Percentiles rank a stretch among this genome's conserved stretches.
Evolutionary conservation across 306 rosid species (phyloP).

Genomic region (Glycine latifolia): DNA sequence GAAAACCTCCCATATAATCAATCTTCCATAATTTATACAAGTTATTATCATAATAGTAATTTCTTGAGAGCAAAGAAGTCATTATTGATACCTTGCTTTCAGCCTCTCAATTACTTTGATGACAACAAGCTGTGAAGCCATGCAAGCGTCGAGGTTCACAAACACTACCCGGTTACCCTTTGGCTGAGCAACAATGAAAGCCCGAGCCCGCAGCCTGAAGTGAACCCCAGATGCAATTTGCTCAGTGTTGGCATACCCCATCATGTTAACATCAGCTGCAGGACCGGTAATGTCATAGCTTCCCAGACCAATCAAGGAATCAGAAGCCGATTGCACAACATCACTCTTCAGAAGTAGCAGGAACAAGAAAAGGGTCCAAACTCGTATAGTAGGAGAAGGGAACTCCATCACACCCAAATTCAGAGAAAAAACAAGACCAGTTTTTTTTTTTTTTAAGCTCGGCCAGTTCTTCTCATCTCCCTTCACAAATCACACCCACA

Average conservation of each 20-base stretch:
- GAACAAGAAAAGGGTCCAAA: conserved; percentile 40
- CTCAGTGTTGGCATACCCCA: conserved; percentile 88
- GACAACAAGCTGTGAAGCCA: conserved; percentile 89
- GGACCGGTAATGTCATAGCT: conserved; percentile 98
- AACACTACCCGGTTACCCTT: conserved; percentile 77
- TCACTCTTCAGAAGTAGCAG: conserved; percentile 40
- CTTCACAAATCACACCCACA: conserved; percentile 44
- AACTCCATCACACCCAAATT: conserved; percentile 41
- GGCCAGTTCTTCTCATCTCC: conserved; percentile 41
- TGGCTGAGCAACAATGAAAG: conserved; percentile 83
- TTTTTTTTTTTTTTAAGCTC: conserved; percentile 8
- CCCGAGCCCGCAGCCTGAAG: conserved; percentile 82
- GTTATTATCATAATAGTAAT: conserved; percentile 17
- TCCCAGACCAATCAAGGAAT: conserved; percentile 83
- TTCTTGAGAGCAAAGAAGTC: not conserved
- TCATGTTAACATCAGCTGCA: conserved; percentile 96
- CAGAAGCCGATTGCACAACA: conserved; percentile 53
- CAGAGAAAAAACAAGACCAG: conserved; percentile 21
- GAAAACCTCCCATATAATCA: not conserved
- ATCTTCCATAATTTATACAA: conserved; percentile 33
- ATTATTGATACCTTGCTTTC: conserved; percentile 73
- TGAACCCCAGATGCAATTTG: conserved; percentile 89
- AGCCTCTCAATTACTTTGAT: conserved; percentile 85
- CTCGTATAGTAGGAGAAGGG: conserved; percentile 27
- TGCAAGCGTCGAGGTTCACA: conserved; percentile 97